Conservation (phyloP, 192 early-diverging fungal genomes). For the Coemansia sp. region DNA sequence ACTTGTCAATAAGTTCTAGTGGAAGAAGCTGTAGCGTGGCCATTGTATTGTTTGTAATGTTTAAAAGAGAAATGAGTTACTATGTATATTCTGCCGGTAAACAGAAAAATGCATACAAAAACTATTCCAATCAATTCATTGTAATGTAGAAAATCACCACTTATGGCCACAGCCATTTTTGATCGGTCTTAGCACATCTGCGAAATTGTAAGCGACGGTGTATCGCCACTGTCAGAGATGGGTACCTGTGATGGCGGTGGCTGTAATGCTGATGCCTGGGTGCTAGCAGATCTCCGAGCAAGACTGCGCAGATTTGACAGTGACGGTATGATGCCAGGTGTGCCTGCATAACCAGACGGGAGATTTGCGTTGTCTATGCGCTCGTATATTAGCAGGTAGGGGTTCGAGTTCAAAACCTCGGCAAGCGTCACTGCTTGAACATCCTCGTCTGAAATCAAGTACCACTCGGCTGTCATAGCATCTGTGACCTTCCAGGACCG, state of each 20-base stretch:
- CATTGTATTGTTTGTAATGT: slow-evolving; percentile 9
- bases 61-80: background rate
- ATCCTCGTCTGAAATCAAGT: slow-evolving; percentile 66
- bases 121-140: background rate
- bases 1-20: slow-evolving; percentile 95
- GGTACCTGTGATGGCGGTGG: background rate
- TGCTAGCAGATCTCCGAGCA: slow-evolving; percentile 36
- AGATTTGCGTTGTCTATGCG: slow-evolving; percentile 41
- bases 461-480: slow-evolving; percentile 58
- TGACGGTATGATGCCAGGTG: slow-evolving; percentile 42
- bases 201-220: background rate
- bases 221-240: slow-evolving; percentile 3
- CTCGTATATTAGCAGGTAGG: slow-evolving; percentile 73
- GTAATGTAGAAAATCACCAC: background rate
- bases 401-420: slow-evolving; percentile 66
- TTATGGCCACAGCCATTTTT: background rate
- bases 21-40: slow-evolving; percentile 54
- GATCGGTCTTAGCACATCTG: background rate
- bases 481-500: slow-evolving; percentile 45
- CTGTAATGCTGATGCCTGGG: slow-evolving; percentile 15
- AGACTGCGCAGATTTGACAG: slow-evolving; percentile 43
- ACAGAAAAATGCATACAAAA: background rate
- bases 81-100: too few relatives aligned
- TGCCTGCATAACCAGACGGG: slow-evolving; percentile 18
- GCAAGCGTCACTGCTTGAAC: slow-evolving; percentile 59